A percentile compares a stretch with the other conserved stretches of the same genome.
phyloP scores from a whole-genome alignment of 208 protist genomes.

The Trypanosoma melophagium region DNA sequence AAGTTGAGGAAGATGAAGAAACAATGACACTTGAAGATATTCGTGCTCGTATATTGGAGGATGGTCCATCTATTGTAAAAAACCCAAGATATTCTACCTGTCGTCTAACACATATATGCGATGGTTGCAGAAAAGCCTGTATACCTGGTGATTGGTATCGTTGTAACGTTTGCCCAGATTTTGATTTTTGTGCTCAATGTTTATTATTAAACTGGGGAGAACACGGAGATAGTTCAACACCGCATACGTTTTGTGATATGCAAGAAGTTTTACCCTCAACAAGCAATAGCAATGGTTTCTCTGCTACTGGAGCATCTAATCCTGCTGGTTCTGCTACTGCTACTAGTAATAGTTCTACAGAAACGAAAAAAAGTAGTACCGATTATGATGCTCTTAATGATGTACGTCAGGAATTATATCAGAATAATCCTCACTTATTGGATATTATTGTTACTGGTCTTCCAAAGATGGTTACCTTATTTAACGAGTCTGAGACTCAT shows the following conservation, averaged over 20 bases:
- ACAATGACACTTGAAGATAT: conserved; percentile 42
- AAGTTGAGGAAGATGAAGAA: conserved; percentile 36
- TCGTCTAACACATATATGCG: conserved; percentile 47
- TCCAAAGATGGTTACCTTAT: conserved; percentile 56
- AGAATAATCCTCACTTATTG: conserved; percentile 47
- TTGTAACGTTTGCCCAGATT: conserved; percentile 77
- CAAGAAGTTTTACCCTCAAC: not conserved
- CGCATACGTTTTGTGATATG: conserved; percentile 82
- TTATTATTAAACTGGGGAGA: conserved; percentile 44
- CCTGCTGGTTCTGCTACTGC: not conserved
- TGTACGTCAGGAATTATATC: conserved; percentile 40
- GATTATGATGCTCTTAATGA: conserved; percentile 11
- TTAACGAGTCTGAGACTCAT: conserved; percentile 56
- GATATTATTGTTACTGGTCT: conserved; percentile 50
- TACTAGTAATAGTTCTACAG: not conserved
- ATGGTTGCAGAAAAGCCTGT: conserved; percentile 52
- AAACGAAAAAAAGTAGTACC: not conserved
- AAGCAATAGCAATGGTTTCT: too few relatives aligned
- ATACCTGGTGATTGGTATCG: conserved; percentile 71
- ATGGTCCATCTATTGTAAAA: conserved; percentile 37
- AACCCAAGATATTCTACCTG: conserved; percentile 34
- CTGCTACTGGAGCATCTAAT: too few relatives aligned
- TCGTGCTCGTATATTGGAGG: conserved; percentile 31
- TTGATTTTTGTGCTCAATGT: conserved; percentile 74
- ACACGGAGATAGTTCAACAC: conserved; percentile 30